Percentiles rank a stretch among this genome's conserved stretches.
phyloP scores from a whole-genome alignment of 805 yeast species.

The Starmerella potacharoeniae region DNA sequence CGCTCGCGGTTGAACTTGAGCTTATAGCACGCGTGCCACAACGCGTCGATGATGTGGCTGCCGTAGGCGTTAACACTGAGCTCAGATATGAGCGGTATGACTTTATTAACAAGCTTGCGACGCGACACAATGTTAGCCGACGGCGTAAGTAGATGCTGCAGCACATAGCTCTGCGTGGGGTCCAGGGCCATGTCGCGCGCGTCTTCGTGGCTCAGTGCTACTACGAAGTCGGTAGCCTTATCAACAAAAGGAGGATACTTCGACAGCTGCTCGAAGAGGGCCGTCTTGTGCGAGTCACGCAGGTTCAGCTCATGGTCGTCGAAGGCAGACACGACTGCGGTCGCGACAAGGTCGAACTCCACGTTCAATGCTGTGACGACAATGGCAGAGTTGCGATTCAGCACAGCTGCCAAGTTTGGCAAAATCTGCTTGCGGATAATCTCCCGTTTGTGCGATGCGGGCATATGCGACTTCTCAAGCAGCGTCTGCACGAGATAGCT shows the following conservation, averaged over 20 bases:
- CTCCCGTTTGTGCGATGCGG: constrained; percentile 5
- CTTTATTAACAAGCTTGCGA: constrained; percentile 55
- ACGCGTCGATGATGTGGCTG: constrained; percentile 75
- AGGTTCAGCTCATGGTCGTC: constrained; percentile 18
- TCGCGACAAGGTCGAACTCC: constrained; percentile 21
- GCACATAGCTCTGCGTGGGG: constrained; percentile 83
- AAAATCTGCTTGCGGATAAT: constrained; percentile 7
- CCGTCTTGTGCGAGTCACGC: constrained; percentile 11
- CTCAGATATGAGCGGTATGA: constrained; percentile 42
- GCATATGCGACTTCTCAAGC: constrained; percentile 30
- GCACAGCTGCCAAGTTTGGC: background rate
- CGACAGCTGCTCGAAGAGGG: constrained; percentile 58
- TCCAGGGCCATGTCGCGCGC: constrained; percentile 68
- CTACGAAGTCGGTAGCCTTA: constrained; percentile 35
- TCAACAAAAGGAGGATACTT: constrained; percentile 51
- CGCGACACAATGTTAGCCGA: constrained; percentile 43
- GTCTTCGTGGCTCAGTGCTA: constrained; percentile 39
- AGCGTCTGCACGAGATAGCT: constrained; percentile 66
- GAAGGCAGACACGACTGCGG: constrained; percentile 17
- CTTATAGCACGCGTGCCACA: constrained; percentile 69
- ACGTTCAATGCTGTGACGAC: constrained; percentile 6
- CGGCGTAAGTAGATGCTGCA: constrained; percentile 50
- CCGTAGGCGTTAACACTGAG: constrained; percentile 80
- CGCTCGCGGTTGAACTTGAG: constrained; percentile 79
- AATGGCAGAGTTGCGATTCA: background rate